phyloP scores from a whole-genome alignment of 179 eudicot genomes.

The Gypsophila paniculata region DNA sequence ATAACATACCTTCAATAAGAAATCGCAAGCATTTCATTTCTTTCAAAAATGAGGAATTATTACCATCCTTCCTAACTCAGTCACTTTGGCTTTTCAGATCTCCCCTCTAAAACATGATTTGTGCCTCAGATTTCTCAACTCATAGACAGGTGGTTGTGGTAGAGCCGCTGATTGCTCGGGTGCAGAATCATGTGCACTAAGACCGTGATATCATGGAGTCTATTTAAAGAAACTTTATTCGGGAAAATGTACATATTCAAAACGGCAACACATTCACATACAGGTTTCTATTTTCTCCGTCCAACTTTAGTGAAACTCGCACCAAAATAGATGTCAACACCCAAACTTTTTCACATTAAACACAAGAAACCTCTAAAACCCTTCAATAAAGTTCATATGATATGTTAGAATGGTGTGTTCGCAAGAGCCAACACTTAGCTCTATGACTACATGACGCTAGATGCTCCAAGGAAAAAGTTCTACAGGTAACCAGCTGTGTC shows the following conservation, averaged over 20 bases:
- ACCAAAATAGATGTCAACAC: too few relatives aligned
- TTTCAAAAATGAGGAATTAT: too few relatives aligned
- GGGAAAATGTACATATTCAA: neutral
- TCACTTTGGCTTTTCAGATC: neutral
- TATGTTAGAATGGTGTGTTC: too few relatives aligned
- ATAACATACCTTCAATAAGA: too few relatives aligned
- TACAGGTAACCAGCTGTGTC: neutral
- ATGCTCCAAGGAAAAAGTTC: neutral
- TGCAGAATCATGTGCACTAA: neutral
- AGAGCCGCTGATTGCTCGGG: neutral
- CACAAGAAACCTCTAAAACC: too few relatives aligned
- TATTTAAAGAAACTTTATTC: too few relatives aligned
- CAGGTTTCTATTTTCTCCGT: too few relatives aligned
- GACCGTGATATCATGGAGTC: neutral
- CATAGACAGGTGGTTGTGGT: neutral
- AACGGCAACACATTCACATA: neutral
- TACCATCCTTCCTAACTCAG: neutral
- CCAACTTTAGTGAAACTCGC: too few relatives aligned
- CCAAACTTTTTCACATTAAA: too few relatives aligned
- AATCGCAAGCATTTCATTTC: too few relatives aligned
- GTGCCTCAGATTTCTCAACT: slow-evolving; percentile 3
- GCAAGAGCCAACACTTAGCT: too few relatives aligned
- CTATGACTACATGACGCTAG: neutral
- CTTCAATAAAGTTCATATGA: too few relatives aligned
- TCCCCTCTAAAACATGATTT: neutral